phyloP scores from a whole-genome alignment of 306 rosid genomes.

The Casuarina cunninghamiana region DNA sequence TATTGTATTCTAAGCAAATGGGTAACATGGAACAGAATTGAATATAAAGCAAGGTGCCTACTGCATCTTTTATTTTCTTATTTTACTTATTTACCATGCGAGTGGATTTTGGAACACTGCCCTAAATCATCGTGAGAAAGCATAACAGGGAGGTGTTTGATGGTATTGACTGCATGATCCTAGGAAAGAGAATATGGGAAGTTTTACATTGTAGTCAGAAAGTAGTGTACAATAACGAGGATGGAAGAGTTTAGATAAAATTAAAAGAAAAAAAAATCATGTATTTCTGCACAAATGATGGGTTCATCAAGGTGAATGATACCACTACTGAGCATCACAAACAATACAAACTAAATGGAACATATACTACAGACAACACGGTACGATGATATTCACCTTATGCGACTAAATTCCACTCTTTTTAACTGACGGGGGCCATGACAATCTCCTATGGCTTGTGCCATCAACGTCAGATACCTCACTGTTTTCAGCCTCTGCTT shows the following conservation, averaged over 20 bases:
- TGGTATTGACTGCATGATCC: no score
- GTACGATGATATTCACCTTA: neutral
- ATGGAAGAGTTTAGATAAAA: neutral
- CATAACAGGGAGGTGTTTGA: no score
- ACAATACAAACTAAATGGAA: neutral
- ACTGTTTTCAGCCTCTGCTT: slow-evolving; percentile 36
- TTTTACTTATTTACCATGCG: no score
- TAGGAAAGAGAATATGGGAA: no score
- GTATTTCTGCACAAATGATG: slow-evolving; percentile 3
- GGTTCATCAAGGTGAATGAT: neutral
- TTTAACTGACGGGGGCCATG: slow-evolving; percentile 55
- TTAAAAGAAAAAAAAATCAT: neutral
- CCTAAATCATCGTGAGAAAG: no score
- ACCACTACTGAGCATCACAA: neutral
- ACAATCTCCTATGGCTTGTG: slow-evolving; percentile 47
- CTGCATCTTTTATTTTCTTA: no score
- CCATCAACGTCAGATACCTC: slow-evolving; percentile 31
- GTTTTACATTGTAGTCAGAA: no score
- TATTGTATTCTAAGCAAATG: no score
- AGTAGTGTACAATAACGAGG: no score
- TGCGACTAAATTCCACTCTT: slow-evolving; percentile 42
- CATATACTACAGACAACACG: neutral
- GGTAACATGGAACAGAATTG: no score
- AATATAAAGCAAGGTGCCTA: no score
- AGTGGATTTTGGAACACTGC: no score